Conservation (phyloP, 768 basidiomycete genomes). For the Pisolithus albus region DNA sequence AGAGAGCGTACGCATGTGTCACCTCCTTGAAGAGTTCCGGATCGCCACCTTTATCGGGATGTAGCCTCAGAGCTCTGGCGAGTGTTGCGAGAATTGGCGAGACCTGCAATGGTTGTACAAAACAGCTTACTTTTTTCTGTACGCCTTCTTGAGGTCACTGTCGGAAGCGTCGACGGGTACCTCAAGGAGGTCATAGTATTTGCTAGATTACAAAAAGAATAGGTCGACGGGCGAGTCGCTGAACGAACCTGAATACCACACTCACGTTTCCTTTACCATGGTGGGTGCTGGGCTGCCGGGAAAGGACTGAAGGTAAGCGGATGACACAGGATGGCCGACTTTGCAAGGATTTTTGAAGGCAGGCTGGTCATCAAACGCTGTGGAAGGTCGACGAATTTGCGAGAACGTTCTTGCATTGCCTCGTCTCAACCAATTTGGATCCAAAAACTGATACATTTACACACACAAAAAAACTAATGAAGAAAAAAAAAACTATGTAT, state of each 20-base stretch:
- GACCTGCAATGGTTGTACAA: background rate
- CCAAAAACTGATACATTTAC: background rate
- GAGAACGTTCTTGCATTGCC: slow-evolving; percentile 18
- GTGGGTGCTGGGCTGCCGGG: slow-evolving; percentile 2
- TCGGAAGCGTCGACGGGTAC: slow-evolving; percentile 75
- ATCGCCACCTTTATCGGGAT: slow-evolving; percentile 94
- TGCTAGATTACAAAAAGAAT: slow-evolving; percentile 37
- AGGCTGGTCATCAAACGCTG: slow-evolving; percentile 22
- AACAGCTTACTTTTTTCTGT: slow-evolving; percentile 74
- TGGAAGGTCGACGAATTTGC: slow-evolving; percentile 35
- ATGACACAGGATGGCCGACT: slow-evolving; percentile 14
- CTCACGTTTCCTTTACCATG: slow-evolving; percentile 69
- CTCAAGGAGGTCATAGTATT: slow-evolving; percentile 91
- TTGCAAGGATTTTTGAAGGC: slow-evolving; percentile 15
- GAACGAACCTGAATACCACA: background rate
- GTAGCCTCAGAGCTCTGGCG: slow-evolving; percentile 69
- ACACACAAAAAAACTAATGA: too few relatives aligned
- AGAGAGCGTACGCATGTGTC: slow-evolving; percentile 74
- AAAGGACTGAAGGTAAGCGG: slow-evolving; percentile 6
- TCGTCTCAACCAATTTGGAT: slow-evolving; percentile 14
- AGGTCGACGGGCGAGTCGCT: background rate
- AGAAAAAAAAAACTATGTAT: too few relatives aligned
- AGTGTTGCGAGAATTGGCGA: slow-evolving; percentile 4
- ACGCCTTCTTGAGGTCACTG: slow-evolving; percentile 87
- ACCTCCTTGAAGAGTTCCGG: slow-evolving; percentile 97